Evolutionary conservation across 78 protist species (phyloP), one percentile per base, ranked within the genome.

Genomic region (Carpediemonas membranifera): DNA sequence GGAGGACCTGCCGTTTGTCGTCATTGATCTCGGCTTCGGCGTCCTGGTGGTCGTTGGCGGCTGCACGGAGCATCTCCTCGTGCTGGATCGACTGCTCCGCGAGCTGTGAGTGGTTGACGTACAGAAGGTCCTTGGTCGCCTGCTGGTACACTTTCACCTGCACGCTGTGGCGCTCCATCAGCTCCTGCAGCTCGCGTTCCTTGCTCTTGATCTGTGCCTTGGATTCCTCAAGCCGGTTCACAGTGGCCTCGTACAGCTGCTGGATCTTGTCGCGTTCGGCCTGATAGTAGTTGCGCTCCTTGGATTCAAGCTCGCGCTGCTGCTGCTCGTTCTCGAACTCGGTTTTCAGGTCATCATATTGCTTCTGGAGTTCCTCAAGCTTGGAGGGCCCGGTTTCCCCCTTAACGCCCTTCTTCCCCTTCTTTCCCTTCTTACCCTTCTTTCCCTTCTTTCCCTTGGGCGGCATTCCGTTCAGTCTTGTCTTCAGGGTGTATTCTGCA

Each of bases 51-150:
- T 64, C 51, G 27, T 21, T 36, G 16, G 36, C 25, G 27, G 25
- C 35, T 11, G 16, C 21, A 36, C 69, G 69, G 7, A 64, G 3
- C 13, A 14, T 37, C 24, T 64, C 69, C 28, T 64, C 69, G 14
- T 64, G 51, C 13, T 64, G 69, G n/a, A n/a, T n/a, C n/a, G n/a
- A n/a, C n/a, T n/a, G n/a, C n/a, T n/a, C n/a, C n/a, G n/a, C n/a
- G n/a, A n/a, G 5, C 47, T 41, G 21, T 13, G 21, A 9, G 21
- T 9, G 47, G 47, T 41, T 5, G 21, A 13, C 47, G 47, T 41
- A 41, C 47, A 41, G 9, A 5, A 41, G 47, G 47, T 41, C 47
- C 47, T 41, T 41, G 47, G 9, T 41, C 47, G 5, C 9, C 47
- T 41, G 47, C 9, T 41, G 47, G 47, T 41, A 41, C 47, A 41